A percentile compares a stretch with the other conserved stretches of the same genome.
phyloP scores from a whole-genome alignment of 164 flowering plant species.

The Sedum album region DNA sequence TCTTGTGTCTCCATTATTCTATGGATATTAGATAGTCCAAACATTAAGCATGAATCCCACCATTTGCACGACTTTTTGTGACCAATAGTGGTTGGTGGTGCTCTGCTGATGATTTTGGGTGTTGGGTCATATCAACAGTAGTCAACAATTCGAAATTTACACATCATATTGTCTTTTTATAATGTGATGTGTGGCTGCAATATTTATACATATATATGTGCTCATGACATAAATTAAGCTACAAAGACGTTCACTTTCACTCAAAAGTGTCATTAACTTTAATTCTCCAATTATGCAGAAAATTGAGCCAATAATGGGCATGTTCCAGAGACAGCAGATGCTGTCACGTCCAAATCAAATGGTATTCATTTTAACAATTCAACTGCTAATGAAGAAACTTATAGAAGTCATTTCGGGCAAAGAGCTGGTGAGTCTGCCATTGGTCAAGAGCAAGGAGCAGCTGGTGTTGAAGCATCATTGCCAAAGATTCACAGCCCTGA shows the following conservation, averaged over 20 bases:
- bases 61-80: no score
- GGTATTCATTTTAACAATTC: constrained; percentile 31
- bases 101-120: no score
- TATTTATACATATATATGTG: not conserved
- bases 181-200: not conserved
- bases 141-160: no score
- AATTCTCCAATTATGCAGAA: constrained; percentile 22
- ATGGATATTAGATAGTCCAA: no score
- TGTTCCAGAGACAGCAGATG: constrained; percentile 22
- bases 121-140: no score
- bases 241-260: no score
- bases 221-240: no score
- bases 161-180: not conserved
- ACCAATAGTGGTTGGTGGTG: no score
- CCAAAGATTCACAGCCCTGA: constrained; percentile 81
- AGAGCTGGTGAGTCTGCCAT: no score
- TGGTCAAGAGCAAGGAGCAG: constrained; percentile 72
- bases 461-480: constrained; percentile 65
- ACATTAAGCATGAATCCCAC: no score
- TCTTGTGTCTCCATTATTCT: no score
- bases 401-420: constrained; percentile 50
- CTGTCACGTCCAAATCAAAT: constrained; percentile 36
- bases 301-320: constrained; percentile 34
- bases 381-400: constrained; percentile 42
- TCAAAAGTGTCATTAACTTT: not conserved